Evolutionary conservation across 179 eudicot species (phyloP).

Genomic region (Sideroxylon spinosum): DNA sequence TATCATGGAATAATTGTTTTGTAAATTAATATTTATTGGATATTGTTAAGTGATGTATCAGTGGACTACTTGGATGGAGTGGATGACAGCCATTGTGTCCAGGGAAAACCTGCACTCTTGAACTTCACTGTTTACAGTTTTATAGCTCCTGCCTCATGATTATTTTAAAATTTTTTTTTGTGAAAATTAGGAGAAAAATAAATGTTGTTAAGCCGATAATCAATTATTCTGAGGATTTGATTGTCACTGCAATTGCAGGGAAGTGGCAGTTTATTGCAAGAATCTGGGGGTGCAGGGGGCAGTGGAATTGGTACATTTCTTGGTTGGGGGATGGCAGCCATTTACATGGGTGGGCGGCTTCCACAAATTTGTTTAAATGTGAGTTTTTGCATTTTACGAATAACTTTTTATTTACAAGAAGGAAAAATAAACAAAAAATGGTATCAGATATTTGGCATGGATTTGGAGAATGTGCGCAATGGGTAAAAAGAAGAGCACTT

Average conservation of each 20-base stretch:
- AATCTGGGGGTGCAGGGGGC: slow-evolving; percentile 23
- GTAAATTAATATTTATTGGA: background rate
- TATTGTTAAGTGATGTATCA: background rate
- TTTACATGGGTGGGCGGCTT: slow-evolving; percentile 79
- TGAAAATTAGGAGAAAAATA: background rate
- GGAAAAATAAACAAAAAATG: background rate
- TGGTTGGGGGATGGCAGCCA: slow-evolving; percentile 85
- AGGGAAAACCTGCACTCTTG: background rate
- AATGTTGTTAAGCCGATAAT: background rate
- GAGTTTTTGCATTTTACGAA: slow-evolving; percentile 22
- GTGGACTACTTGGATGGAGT: background rate
- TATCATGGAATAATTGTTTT: background rate
- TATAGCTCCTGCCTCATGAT: background rate
- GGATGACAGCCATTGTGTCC: background rate
- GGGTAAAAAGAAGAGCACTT: background rate
- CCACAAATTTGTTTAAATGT: slow-evolving; percentile 80
- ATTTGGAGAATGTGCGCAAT: background rate
- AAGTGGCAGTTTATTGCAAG: slow-evolving; percentile 18
- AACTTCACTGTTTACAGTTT: background rate
- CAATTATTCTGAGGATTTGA: background rate
- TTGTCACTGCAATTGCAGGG: slow-evolving; percentile 39
- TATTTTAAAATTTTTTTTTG: background rate
- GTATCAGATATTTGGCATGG: background rate
- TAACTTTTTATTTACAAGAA: slow-evolving; percentile 1
- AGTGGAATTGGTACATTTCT: slow-evolving; percentile 45